Evolutionary conservation across 495 filamentous ascomycete species (phyloP), one percentile per base, ranked within the genome.

Genomic region (Sordaria brevicollis): DNA sequence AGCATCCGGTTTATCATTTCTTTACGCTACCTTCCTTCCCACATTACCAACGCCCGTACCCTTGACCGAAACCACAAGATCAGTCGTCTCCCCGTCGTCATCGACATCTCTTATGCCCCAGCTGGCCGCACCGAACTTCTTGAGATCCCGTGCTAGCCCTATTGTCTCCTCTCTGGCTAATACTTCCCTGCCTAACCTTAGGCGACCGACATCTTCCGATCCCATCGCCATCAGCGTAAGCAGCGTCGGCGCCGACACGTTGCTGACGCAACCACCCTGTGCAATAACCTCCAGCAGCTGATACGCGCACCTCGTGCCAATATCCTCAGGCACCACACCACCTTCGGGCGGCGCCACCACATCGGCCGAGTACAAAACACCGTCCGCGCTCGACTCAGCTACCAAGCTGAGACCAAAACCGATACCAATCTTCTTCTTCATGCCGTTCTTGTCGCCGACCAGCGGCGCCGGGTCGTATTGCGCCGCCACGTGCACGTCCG

Each of bases 181-280:
- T 3, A 97, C 90, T 19, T 93, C 91, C 70, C 88, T 89, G n/a
- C 88, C 89, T 43, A 92, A 68, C 67, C 85, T 79, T 43, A 86
- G 74, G 71, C 86, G 76, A 19, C 86, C 86, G 8, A 86, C 86
- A 70, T 89, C 87, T 71, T 89, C 88, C 38, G 83, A 84, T 3
- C 96, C 94, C 95, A 99, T 97, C 35, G 93, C 93, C 96, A 99
- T 99, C 41, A 98, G 83, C 33, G 87, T 92, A 29, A 98, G 76
- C 79, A 96, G 85, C 0, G 89, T 92, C 5, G 86, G 80, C 5
- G 87, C 87, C 2, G 91, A 91, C 1, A 88, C 86, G 33, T 83
- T 84, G 29, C 88, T 89, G 15, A 94, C 89, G 80, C 91, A 94
- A 6, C 96, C 96, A 6, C 94, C 93, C 76, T 91, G 86, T 49